Base-by-base conservation (phyloP, 768 basidiomycete species). In the Rhizopogon roseolus region DNA sequence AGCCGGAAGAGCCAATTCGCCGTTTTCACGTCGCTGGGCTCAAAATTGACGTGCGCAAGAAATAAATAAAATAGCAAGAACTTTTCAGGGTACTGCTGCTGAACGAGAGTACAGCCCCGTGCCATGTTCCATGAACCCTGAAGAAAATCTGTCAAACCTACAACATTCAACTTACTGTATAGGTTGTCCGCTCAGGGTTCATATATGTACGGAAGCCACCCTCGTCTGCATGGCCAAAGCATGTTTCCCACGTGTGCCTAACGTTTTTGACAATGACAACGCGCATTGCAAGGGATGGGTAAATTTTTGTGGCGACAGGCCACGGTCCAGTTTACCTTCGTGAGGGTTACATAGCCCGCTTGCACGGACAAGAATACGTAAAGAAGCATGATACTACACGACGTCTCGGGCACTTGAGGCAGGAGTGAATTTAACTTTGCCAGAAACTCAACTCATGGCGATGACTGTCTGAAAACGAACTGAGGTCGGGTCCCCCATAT, bases 401-500 rank as follows among this genome's bases (percentile, higher is more conserved):
- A 13, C 13, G 22, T 22, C 22, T 1, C 11, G 34, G 34, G 13
- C 34, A 36, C 29, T 4, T n/a, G n/a, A 13, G 34, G 9, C 34
- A 6, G 11, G n/a, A 50, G 10, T 25, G 51, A 52, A 52, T 25
- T 32, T 14, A 49, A 46, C 50, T 36, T 28, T 52, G 51, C 41
- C 22, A 22, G 22, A 22, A 22, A 22, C 34, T 36, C 2, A 5
- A 36, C 11, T 36, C 34, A 36, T 36, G 13, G 34, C 34, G 34
- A 11, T 13, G 11, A n/a, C n/a, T 36, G 22, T 36, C 34, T 11
- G 34, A 10, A 7, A 8, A 9, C 32, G 46, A 49, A 36, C 48
- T 34, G 16, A 49, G 32, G 34, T 36, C 34, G 13, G 34, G 13
- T 36, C 10, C 5, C 34, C 34, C 13, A 1, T 19, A 34, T 44